Evolutionary conservation across 805 yeast species (phyloP).

Genomic region (Phaffomyces antillensis): DNA sequence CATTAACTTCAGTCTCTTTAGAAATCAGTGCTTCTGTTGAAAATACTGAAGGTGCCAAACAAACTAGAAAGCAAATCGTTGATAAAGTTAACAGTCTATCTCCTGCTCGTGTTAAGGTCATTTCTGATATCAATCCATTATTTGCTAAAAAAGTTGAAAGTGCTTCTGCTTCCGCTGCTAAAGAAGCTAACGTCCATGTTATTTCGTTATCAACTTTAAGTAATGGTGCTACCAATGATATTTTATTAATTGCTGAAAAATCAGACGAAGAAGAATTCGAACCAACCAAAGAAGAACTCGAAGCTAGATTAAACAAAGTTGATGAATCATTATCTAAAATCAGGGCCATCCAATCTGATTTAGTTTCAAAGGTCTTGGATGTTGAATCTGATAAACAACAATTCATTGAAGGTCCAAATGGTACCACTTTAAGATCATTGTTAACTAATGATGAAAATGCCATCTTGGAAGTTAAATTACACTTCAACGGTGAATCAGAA

Average conservation of each 20-base stretch:
- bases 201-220: slow-evolving; percentile 51
- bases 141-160: slow-evolving; percentile 40
- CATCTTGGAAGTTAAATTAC: slow-evolving; percentile 40
- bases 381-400: slow-evolving; percentile 52
- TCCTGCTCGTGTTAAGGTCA: slow-evolving; percentile 53
- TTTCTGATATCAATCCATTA: slow-evolving; percentile 63
- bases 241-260: slow-evolving; percentile 48
- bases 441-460: slow-evolving; percentile 25
- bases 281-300: slow-evolving; percentile 56
- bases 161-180: slow-evolving; percentile 34
- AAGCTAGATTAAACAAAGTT: slow-evolving; percentile 46
- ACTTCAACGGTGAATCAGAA: slow-evolving; percentile 29
- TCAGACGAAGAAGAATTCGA: slow-evolving; percentile 59
- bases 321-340: slow-evolving; percentile 48
- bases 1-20: slow-evolving; percentile 41
- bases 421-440: slow-evolving; percentile 44
- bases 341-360: slow-evolving; percentile 49
- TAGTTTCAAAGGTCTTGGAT: slow-evolving; percentile 43
- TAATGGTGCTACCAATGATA: slow-evolving; percentile 32
- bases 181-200: slow-evolving; percentile 42
- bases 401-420: slow-evolving; percentile 53
- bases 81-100: slow-evolving; percentile 62
- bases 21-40: slow-evolving; percentile 51
- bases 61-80: slow-evolving; percentile 67
- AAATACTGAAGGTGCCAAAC: slow-evolving; percentile 44